A percentile compares a stretch with the other conserved stretches of the same genome.
Evolutionary conservation across 2,329 filamentous ascomycete genomes (phyloP).

Genomic region (Sporothrix pseudoabietina): DNA sequence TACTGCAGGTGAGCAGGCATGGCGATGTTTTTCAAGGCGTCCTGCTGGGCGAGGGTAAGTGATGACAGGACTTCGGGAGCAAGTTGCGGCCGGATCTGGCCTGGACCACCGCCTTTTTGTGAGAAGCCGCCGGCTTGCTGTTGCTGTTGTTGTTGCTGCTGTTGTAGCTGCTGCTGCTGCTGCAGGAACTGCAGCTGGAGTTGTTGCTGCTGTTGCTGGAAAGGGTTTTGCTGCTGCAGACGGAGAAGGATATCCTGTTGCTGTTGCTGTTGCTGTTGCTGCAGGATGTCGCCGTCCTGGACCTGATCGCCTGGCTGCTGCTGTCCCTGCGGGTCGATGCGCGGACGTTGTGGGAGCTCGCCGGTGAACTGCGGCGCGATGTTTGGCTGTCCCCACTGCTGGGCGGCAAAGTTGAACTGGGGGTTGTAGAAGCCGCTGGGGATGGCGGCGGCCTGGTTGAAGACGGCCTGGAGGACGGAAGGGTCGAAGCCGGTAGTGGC

Average conservation of each 20-base stretch:
- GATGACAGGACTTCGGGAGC: slow-evolving; percentile 44
- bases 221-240: slow-evolving; percentile 26
- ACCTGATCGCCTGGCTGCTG: slow-evolving; percentile 30
- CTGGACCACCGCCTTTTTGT: slow-evolving; percentile 37
- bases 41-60: slow-evolving; percentile 61
- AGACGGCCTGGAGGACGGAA: neutral
- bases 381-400: slow-evolving; percentile 39
- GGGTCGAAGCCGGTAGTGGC: slow-evolving; percentile 47
- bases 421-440: slow-evolving; percentile 39
- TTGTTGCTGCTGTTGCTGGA: slow-evolving; percentile 14
- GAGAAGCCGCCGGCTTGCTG: slow-evolving; percentile 27
- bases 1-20: slow-evolving; percentile 66
- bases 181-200: slow-evolving; percentile 16
- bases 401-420: slow-evolving; percentile 33
- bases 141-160: slow-evolving; percentile 33
- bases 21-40: slow-evolving; percentile 63
- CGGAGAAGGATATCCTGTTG: slow-evolving; percentile 26
- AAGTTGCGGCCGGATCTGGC: slow-evolving; percentile 38
- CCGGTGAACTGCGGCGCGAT: slow-evolving; percentile 38
- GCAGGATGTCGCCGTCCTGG: slow-evolving; percentile 38
- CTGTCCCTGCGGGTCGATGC: slow-evolving; percentile 36
- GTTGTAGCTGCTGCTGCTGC: slow-evolving; percentile 20
- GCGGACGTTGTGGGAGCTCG: slow-evolving; percentile 43
- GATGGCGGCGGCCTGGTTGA: slow-evolving; percentile 39
- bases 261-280: slow-evolving; percentile 36